phyloP scores from a whole-genome alignment of 352 stramenopile genomes.

The Plasmopara muralis region DNA sequence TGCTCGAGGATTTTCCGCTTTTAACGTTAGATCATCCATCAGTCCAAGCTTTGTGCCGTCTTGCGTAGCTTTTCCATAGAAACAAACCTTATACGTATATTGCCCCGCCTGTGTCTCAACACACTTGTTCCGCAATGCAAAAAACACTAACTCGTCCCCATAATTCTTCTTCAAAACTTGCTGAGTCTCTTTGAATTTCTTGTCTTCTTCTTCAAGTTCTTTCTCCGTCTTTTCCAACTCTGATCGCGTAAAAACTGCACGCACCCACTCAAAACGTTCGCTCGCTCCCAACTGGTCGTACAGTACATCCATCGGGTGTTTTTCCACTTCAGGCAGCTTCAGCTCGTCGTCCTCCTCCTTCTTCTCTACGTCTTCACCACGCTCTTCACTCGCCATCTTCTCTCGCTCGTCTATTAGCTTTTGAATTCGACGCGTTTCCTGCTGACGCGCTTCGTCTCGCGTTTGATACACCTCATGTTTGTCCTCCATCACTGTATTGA shows the following conservation, averaged over 20 bases:
- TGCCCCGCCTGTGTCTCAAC: constrained; percentile 54
- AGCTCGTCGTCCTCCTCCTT: constrained; percentile 39
- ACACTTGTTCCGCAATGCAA: constrained; percentile 63
- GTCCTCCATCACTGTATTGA: constrained; percentile 39
- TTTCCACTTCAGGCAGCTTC: constrained; percentile 40
- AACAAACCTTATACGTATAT: constrained; percentile 86
- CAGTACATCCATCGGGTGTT: constrained; percentile 53
- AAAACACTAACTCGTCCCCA: constrained; percentile 43
- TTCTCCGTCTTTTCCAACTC: constrained; percentile 34
- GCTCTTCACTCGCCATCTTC: neutral
- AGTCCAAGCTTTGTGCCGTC: constrained; percentile 66
- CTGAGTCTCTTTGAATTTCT: constrained; percentile 29
- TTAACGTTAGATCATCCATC: constrained; percentile 39
- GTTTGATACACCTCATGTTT: constrained; percentile 41
- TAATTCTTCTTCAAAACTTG: constrained; percentile 48
- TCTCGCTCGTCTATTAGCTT: constrained; percentile 44
- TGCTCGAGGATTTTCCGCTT: constrained; percentile 1
- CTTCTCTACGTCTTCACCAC: constrained; percentile 8
- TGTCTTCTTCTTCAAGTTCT: constrained; percentile 32
- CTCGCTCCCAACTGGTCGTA: constrained; percentile 43
- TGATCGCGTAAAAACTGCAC: constrained; percentile 42
- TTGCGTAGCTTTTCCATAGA: constrained; percentile 80
- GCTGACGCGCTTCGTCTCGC: constrained; percentile 42
- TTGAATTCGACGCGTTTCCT: constrained; percentile 50
- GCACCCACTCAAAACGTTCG: constrained; percentile 35